Percentiles rank a stretch among this genome's conserved stretches.
Conservation (phyloP, 1,139 yeast species). For the Debaryomyces coudertii region DNA sequence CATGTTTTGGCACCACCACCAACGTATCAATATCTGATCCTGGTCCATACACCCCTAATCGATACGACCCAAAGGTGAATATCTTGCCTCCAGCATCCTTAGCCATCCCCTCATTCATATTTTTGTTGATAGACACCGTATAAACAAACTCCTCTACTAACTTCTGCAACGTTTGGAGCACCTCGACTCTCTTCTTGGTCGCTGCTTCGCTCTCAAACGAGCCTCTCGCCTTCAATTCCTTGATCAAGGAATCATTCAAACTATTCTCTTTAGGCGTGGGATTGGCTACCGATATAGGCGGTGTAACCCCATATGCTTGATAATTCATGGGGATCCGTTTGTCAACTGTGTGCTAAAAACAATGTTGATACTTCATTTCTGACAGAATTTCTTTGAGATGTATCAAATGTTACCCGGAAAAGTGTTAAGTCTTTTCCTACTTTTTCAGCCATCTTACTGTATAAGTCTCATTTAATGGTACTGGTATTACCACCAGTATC, state of each 20-base stretch:
- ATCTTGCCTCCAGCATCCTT: constrained; percentile 96
- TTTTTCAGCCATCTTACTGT: not conserved
- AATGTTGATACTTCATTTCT: not conserved
- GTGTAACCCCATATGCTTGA: constrained; percentile 75
- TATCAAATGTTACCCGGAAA: constrained; percentile 4
- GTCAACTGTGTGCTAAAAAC: not conserved
- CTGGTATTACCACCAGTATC: not conserved
- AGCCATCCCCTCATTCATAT: constrained; percentile 98
- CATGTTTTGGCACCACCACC: constrained; percentile 95
- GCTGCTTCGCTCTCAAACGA: constrained; percentile 88
- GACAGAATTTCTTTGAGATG: constrained; percentile 1
- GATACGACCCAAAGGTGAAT: constrained; percentile 91
- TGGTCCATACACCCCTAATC: constrained; percentile 96
- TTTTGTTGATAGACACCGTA: constrained; percentile 73
- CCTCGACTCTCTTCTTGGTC: constrained; percentile 77
- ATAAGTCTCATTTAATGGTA: not conserved
- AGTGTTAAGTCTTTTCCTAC: no score
- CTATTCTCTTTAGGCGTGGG: constrained; percentile 81
- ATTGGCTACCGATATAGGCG: constrained; percentile 81
- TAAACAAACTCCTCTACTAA: constrained; percentile 81
- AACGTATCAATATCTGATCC: constrained; percentile 97
- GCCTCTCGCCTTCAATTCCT: constrained; percentile 79
- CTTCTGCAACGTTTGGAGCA: constrained; percentile 68
- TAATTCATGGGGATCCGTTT: constrained; percentile 23
- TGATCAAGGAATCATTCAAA: constrained; percentile 74